Base-by-base conservation (phyloP, 2,329 filamentous ascomycete species). In the Xenoacremonium recifei region DNA sequence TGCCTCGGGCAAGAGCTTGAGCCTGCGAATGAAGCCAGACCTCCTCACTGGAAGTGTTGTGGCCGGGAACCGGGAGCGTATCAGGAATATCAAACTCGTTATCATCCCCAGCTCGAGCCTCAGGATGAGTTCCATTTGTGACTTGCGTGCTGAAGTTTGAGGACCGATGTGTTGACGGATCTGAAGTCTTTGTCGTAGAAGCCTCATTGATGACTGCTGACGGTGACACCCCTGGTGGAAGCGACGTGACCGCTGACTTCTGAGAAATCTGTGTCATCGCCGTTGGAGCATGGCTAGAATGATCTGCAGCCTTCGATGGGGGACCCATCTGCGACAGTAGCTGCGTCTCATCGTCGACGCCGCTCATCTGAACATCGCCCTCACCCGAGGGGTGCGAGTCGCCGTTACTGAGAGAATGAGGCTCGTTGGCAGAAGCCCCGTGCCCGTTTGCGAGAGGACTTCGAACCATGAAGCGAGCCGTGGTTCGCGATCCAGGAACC, bases 171-270 rank as follows among this genome's bases (percentile, higher is more conserved):
- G 71, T 70, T 3, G 85, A 89, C 5, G 81, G 79, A 47, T 87
- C 82, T 1, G 87, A 89, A 3, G 87, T 91, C 67, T 95, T 93
- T n/a, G 91, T 96, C 1, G 91, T 95, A 3, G 90, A 95, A 2
- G 90, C 92, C 57, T 95, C 90, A 56, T 97, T 96, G 39, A 84
- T 70, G 44, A 77, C 64, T 11, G 76, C 77, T 19, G 76, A 79
- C 12, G 79, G 79, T 4, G 78, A 79, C 39, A 80, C 68, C 4
- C 77, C 80, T 0, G 73, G 67, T 1, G 80, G 77, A 3, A 84
- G 63, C 16, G 77, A 69, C 13, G 79, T 82, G 33, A 84, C 65
- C 2, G 70, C 74, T 4, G 84, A 85, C 33, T 74, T 68, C 59
- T 87, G 86, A 1, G 85, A 87, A 17, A 82, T 71, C 45, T 81